A percentile compares a stretch with the other conserved stretches of the same genome.
Evolutionary conservation across 2,329 filamentous ascomycete species (phyloP).

Genomic region (Stagonosporopsis vannaccii): DNA sequence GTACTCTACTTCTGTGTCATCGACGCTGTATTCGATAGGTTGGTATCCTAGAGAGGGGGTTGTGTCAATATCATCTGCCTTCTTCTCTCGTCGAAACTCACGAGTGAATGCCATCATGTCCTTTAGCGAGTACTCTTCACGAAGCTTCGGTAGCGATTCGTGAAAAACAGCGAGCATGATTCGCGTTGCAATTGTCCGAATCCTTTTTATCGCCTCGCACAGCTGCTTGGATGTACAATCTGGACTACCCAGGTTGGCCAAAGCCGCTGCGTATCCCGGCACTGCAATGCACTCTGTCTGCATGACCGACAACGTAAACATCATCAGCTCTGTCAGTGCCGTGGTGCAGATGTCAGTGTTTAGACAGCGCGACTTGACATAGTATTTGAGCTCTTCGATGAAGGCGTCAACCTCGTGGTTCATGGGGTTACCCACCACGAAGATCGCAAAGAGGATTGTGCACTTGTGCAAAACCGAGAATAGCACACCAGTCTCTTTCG

Average conservation of each 20-base stretch:
- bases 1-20: conserved; percentile 9
- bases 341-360: background rate
- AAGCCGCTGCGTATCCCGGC: background rate
- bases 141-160: background rate
- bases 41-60: background rate
- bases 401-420: background rate
- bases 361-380: background rate
- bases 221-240: background rate
- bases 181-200: background rate
- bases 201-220: background rate
- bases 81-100: background rate
- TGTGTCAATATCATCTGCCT: background rate
- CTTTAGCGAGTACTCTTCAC: background rate
- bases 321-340: background rate
- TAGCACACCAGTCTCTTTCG: background rate
- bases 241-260: background rate
- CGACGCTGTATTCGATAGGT: background rate
- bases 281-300: background rate
- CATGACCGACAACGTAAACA: background rate
- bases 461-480: background rate
- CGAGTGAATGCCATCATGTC: conserved; percentile 2
- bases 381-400: background rate
- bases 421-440: background rate
- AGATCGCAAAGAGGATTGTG: background rate
- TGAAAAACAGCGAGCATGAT: background rate